Percentiles rank a stretch among this genome's conserved stretches.
These are phyloP conservation scores for Saccharomyces uvarum DNA, from an alignment of 1,139 yeast species.

Conservation along the genomic window DNA sequence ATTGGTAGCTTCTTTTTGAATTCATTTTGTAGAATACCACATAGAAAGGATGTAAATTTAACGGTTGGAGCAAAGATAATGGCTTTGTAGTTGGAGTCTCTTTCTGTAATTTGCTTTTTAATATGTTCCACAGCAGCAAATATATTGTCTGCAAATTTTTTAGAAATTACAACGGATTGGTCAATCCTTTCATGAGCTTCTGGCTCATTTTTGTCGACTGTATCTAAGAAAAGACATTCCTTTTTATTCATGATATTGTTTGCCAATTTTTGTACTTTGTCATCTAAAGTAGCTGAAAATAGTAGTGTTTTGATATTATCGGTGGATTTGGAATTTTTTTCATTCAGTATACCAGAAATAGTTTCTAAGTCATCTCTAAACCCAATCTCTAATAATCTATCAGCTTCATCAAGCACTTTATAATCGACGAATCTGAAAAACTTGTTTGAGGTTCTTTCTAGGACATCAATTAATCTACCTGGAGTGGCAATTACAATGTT, in stretches of 20 bases:
- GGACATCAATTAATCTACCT: slow-evolving; percentile 66
- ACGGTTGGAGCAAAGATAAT: slow-evolving; percentile 80
- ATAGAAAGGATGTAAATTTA: slow-evolving; percentile 52
- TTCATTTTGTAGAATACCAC: slow-evolving; percentile 33
- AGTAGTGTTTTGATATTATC: slow-evolving; percentile 53
- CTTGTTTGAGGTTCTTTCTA: slow-evolving; percentile 42
- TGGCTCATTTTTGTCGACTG: slow-evolving; percentile 67
- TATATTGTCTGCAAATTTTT: slow-evolving; percentile 43
- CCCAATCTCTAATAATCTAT: slow-evolving; percentile 69
- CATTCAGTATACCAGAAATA: slow-evolving; percentile 45
- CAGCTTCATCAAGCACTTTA: slow-evolving; percentile 84
- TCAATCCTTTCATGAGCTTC: slow-evolving; percentile 71
- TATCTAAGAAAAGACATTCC: slow-evolving; percentile 63
- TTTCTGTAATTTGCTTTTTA: slow-evolving; percentile 25
- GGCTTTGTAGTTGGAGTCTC: slow-evolving; percentile 50
- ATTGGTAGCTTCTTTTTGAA: slow-evolving; percentile 26
- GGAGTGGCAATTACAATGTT: slow-evolving; percentile 82
- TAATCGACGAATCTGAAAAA: slow-evolving; percentile 51
- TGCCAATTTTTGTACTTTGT: slow-evolving; percentile 60
- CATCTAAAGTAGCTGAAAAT: slow-evolving; percentile 83
- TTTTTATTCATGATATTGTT: slow-evolving; percentile 49
- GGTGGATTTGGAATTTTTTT: slow-evolving; percentile 33
- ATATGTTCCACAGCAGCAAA: slow-evolving; percentile 48
- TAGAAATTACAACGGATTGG: slow-evolving; percentile 52
- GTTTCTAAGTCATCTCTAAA: slow-evolving; percentile 56